Base-by-base conservation (phyloP, 2,329 filamentous ascomycete species). In the Phaeosphaeria sp. region DNA sequence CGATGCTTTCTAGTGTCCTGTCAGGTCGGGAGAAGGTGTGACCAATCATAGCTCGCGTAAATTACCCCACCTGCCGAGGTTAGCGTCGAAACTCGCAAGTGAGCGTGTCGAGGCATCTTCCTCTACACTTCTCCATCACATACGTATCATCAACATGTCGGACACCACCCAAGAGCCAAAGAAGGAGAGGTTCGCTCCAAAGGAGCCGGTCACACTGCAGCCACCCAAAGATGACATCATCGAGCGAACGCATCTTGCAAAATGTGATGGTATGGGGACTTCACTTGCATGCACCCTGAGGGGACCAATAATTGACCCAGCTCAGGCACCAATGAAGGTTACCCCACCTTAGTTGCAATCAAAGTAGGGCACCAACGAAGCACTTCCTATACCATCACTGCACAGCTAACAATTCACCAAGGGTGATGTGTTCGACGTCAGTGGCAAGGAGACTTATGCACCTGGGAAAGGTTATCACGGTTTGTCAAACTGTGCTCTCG, bases 391-490 rank as follows among this genome's bases (percentile, higher is more conserved):
- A 41, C 2, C 43, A 43, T 46, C 11, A 3, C 54, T 20, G 30
- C 10, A 10, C 52, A 25, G 50, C 69, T 42, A 62, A 59, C 30
- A 3, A 41, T 23, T n/a, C 10, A 41, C 13, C 58, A 97, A 36
- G 90, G 94, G 95, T 68, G 92, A 90, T 60, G 90, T 99, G 52
- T 99, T 97, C 73, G 94, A 99, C 73, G 95, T 99, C 59, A 92
- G 87, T 22, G 91, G 90, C 51, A 99, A 98, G 78, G 88, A 90
- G 64, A 88, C 91, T 17, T 99, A 99, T 76, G 87, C 88, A 47
- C 88, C 90, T 10, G 90, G 88, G 22, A 93, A 92, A 48, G 88
- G 89, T 62, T 99, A 99, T 78, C 86, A 91, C 69, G 91, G 95
- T 97, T 83, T 72, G 84, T 78, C 22, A 46, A 7, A n/a, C 22